Evolutionary conservation across 2,329 filamentous ascomycete species (phyloP).

Genomic region (Cephalotrichum gorgonifer): DNA sequence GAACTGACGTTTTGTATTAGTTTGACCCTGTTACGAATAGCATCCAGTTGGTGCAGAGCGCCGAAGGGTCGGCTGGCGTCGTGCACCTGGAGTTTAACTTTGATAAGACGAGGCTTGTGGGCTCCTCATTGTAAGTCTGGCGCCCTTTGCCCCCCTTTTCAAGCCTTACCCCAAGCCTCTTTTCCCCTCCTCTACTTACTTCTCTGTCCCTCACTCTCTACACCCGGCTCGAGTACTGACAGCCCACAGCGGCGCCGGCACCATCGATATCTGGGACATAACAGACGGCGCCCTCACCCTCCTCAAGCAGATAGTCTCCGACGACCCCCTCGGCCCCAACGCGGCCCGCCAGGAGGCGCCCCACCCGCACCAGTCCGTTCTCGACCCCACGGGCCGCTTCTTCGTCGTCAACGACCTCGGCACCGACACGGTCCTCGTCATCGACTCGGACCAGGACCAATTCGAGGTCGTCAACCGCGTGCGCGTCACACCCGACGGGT

Average conservation of each 20-base stretch:
- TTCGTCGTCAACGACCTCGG: conserved; percentile 38
- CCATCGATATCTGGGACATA: conserved; percentile 36
- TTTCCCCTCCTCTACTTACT: neutral
- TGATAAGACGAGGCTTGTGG: conserved; percentile 32
- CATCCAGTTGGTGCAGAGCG: conserved; percentile 15
- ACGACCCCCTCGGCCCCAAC: conserved; percentile 22
- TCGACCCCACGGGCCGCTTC: conserved; percentile 37
- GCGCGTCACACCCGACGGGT: conserved; percentile 23
- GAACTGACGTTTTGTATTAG: conserved; percentile 12
- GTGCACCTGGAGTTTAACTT: conserved; percentile 36
- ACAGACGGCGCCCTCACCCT: conserved; percentile 22
- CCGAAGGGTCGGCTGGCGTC: conserved; percentile 25
- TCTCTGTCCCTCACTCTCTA: neutral
- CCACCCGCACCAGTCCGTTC: conserved; percentile 36
- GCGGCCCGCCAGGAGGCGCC: conserved; percentile 25
- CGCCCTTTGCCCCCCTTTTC: neutral
- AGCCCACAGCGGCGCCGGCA: conserved; percentile 19
- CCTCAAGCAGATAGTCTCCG: conserved; percentile 24
- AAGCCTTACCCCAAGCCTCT: too few species aligned
- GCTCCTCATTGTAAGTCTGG: conserved; percentile 25
- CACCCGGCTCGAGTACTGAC: too few species aligned
- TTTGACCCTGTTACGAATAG: conserved; percentile 20
- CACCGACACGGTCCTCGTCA: conserved; percentile 32
- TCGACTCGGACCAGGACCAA: conserved; percentile 30
- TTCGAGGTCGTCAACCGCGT: conserved; percentile 25